A percentile compares a stretch with the other conserved stretches of the same genome.
These are phyloP conservation scores for Knoxia roxburghii DNA, from an alignment of 257 asterid genomes.

Conservation along the genomic window DNA sequence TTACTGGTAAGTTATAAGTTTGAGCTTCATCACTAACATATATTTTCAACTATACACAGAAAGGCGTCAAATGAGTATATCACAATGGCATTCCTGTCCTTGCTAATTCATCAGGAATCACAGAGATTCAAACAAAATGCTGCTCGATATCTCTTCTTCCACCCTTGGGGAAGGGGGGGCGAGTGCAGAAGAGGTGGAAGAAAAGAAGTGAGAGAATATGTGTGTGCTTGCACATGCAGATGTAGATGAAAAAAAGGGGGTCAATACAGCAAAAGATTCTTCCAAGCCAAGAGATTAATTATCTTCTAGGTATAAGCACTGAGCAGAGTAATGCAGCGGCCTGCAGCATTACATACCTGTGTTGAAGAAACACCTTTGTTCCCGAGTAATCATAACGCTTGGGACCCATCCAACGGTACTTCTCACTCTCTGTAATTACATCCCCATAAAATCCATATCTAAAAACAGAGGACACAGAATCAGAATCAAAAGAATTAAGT, in stretches of 20 bases:
- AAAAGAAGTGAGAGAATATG: background rate
- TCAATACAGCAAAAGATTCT: background rate
- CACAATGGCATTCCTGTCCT: background rate
- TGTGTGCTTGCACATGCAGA: too few species aligned
- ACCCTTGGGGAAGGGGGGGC: too few species aligned
- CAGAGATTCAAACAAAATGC: background rate
- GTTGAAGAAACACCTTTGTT: slow-evolving; percentile 97
- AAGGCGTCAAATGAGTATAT: background rate
- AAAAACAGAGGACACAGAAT: slow-evolving; percentile 20
- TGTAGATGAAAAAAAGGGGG: background rate
- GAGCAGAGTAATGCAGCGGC: background rate
- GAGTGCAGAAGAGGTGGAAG: background rate
- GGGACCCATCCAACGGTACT: slow-evolving; percentile 98
- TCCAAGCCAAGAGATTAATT: background rate
- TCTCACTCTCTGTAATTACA: slow-evolving; percentile 94
- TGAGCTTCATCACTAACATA: background rate
- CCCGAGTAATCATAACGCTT: slow-evolving; percentile 90
- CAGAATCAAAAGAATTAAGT: slow-evolving; percentile 4
- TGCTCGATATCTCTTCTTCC: background rate
- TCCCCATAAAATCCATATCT: slow-evolving; percentile 99
- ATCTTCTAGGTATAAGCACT: too few species aligned
- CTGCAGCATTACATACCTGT: slow-evolving; percentile 47
- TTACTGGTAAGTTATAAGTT: background rate
- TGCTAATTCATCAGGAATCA: background rate
- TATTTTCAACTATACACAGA: background rate